phyloP scores from a whole-genome alignment of 441 rosid genomes.

The Populus hybrid region DNA sequence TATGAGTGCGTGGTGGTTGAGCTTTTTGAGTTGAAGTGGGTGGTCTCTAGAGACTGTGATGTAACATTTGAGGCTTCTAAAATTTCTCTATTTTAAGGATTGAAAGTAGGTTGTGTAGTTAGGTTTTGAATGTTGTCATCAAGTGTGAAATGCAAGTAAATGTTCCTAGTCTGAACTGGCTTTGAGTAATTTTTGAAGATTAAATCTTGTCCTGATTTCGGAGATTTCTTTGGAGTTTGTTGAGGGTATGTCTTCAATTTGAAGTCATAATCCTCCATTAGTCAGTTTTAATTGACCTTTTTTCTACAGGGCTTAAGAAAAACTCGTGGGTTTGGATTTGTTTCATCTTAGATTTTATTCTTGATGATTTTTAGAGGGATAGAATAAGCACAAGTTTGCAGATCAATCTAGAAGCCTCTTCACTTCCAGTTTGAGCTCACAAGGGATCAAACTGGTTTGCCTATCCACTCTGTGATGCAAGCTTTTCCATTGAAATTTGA shows the following conservation, averaged over 20 bases:
- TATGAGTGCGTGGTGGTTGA: conserved; percentile 18
- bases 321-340: conserved; percentile 16
- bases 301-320: conserved; percentile 16
- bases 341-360: not conserved
- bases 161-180: conserved; percentile 11
- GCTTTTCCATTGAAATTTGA: not conserved
- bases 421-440: conserved; percentile 6
- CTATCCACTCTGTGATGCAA: conserved; percentile 20
- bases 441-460: not conserved
- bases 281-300: conserved; percentile 12
- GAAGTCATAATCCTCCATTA: conserved; percentile 24
- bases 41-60: not conserved
- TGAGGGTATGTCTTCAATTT: conserved; percentile 27
- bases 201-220: conserved; percentile 13
- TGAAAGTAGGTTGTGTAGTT: conserved; percentile 12
- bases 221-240: conserved; percentile 14
- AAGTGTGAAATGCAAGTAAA: conserved; percentile 23
- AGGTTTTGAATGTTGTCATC: conserved; percentile 12
- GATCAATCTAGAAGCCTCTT: conserved; percentile 1
- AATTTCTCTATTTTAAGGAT: not conserved
- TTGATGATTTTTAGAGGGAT: conserved; percentile 16
- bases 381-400: conserved; percentile 6
- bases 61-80: not conserved
- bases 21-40: conserved; percentile 7
- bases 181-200: conserved; percentile 10